Percentiles rank a stretch among this genome's conserved stretches.
phyloP scores from a whole-genome alignment of 2,329 filamentous ascomycete genomes.

The Aspergillus tanneri region DNA sequence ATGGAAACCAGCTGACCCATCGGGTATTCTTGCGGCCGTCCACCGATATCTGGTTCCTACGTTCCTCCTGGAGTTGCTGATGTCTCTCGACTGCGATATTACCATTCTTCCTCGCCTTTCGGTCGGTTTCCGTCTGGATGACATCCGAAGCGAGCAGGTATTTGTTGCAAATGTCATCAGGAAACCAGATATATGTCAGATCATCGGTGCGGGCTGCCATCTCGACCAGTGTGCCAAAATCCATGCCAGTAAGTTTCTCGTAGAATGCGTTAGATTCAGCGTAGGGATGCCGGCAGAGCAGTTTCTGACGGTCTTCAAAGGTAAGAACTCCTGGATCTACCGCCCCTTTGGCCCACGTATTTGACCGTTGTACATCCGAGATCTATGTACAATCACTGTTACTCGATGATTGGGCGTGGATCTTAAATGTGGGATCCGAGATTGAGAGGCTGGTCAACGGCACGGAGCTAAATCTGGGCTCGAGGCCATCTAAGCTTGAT shows the following conservation, averaged over 20 bases:
- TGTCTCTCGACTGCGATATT: background rate
- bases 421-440: too few relatives aligned
- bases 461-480: too few relatives aligned
- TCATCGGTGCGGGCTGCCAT: background rate
- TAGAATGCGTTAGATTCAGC: background rate
- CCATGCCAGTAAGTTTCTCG: background rate
- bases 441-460: too few relatives aligned
- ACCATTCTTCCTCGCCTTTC: background rate
- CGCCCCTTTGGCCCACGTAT: background rate
- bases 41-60: background rate
- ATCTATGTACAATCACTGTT: too few relatives aligned
- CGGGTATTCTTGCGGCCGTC: constrained; percentile 1
- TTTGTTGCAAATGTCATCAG: background rate
- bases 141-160: background rate
- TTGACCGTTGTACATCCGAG: too few relatives aligned
- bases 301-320: background rate
- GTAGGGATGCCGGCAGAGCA: background rate
- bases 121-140: background rate
- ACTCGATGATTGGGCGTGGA: too few relatives aligned
- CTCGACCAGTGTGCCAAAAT: background rate
- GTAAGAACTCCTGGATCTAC: background rate
- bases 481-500: too few relatives aligned
- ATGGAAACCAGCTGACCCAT: background rate
- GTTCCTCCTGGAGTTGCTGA: background rate
- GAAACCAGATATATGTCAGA: background rate